Evolutionary conservation across 257 asterid species (phyloP).

Genomic region (Cynanchum wilfordii): DNA sequence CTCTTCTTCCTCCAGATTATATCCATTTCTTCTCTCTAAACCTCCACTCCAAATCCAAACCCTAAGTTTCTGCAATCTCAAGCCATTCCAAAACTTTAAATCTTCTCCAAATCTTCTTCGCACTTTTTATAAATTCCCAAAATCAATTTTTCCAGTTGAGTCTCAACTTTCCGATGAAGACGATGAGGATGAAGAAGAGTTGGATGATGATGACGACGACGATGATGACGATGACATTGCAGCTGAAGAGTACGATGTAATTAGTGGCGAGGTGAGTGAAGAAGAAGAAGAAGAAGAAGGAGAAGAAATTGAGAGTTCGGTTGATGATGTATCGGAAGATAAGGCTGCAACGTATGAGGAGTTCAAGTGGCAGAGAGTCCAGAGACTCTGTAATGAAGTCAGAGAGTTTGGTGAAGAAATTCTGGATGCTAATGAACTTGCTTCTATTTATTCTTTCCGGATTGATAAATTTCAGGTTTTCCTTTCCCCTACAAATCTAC

Average conservation of each 20-base stretch:
- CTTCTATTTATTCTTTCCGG: constrained; percentile 76
- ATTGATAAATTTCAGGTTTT: constrained; percentile 92
- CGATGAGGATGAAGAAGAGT: constrained; percentile 40
- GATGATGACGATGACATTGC: constrained; percentile 47
- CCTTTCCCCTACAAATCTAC: neutral
- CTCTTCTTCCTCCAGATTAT: constrained; percentile 19
- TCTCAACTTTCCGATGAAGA: constrained; percentile 59
- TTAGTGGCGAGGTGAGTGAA: constrained; percentile 30
- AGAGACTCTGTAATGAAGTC: constrained; percentile 76
- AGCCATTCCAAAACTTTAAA: constrained; percentile 16
- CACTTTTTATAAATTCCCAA: constrained; percentile 33
- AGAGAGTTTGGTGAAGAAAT: constrained; percentile 83
- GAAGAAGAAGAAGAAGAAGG: constrained; percentile 14
- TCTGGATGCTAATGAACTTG: constrained; percentile 74
- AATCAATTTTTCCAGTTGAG: constrained; percentile 41
- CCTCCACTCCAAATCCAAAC: constrained; percentile 31
- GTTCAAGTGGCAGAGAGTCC: constrained; percentile 86
- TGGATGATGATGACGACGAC: constrained; percentile 25
- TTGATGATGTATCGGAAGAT: constrained; percentile 25
- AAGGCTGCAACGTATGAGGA: constrained; percentile 54
- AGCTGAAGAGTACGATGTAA: constrained; percentile 63
- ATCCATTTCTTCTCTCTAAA: constrained; percentile 28
- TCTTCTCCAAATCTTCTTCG: constrained; percentile 17
- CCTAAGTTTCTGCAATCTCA: constrained; percentile 22
- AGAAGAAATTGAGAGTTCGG: constrained; percentile 44